Evolutionary conservation across 2,329 filamentous ascomycete species (phyloP).

Genomic region (Neofusicoccum ribis): DNA sequence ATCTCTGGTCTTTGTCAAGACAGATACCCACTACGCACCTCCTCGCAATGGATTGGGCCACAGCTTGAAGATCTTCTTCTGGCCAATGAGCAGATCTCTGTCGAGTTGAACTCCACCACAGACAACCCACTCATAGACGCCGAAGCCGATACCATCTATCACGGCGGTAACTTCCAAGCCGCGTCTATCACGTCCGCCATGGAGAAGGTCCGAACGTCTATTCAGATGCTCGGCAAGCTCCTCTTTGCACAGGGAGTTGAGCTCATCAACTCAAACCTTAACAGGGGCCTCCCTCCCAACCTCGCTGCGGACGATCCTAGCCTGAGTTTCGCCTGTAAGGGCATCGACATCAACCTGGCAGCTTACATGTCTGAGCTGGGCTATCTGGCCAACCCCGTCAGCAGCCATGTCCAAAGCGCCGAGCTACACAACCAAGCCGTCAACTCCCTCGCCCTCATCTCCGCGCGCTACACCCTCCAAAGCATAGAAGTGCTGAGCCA

Average conservation of each 20-base stretch:
- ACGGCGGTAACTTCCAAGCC: constrained; percentile 70
- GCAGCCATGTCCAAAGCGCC: constrained; percentile 62
- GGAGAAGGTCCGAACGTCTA: constrained; percentile 57
- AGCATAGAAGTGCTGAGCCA: constrained; percentile 58
- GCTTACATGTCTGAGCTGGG: constrained; percentile 64
- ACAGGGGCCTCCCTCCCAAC: constrained; percentile 63
- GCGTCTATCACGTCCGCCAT: constrained; percentile 62
- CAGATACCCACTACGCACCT: constrained; percentile 64
- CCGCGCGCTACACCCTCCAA: constrained; percentile 57
- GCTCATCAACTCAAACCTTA: constrained; percentile 61
- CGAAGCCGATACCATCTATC: constrained; percentile 46
- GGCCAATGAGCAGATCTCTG: constrained; percentile 56
- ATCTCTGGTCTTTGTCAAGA: constrained; percentile 48
- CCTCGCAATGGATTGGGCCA: constrained; percentile 68
- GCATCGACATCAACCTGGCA: constrained; percentile 65
- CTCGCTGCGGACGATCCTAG: constrained; percentile 60
- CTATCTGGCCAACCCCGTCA: constrained; percentile 63
- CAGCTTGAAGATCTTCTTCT: constrained; percentile 63
- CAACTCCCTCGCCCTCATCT: constrained; percentile 65
- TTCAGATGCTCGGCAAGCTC: constrained; percentile 62
- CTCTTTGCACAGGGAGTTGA: constrained; percentile 65
- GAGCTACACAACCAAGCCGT: constrained; percentile 69
- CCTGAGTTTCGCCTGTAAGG: constrained; percentile 62
- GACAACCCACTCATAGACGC: constrained; percentile 66
- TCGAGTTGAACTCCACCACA: constrained; percentile 66